phyloP scores from a whole-genome alignment of 345 rosid species.

The Ailanthus altissimus region DNA sequence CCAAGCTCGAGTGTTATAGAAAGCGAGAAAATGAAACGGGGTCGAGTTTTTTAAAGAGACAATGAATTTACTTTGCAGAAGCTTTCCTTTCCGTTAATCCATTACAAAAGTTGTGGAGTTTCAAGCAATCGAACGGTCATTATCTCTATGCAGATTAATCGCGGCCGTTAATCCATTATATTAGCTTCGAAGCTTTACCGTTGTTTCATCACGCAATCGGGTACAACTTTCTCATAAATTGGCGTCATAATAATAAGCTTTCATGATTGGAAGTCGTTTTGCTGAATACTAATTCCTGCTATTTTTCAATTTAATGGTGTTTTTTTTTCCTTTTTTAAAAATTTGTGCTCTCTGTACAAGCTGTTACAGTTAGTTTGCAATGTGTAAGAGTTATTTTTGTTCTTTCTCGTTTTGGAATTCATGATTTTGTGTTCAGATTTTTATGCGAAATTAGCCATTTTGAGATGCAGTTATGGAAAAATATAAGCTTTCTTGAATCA shows the following conservation, averaged over 20 bases:
- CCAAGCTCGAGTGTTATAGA: not conserved
- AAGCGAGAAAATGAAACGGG: too few species aligned
- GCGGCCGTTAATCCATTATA: not conserved
- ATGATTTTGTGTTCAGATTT: not conserved
- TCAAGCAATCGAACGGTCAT: not conserved
- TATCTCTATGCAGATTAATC: not conserved
- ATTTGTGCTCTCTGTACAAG: not conserved
- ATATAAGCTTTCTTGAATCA: not conserved
- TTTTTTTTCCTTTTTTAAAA: not conserved
- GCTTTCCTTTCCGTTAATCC: not conserved
- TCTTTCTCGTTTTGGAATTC: not conserved
- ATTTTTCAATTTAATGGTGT: not conserved
- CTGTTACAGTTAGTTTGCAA: not conserved
- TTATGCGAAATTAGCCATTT: not conserved
- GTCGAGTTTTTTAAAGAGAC: too few species aligned
- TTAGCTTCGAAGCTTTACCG: not conserved
- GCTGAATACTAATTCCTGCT: too few species aligned
- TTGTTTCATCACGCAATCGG: not conserved
- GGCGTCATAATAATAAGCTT: not conserved
- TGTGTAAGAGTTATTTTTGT: constrained; percentile 6
- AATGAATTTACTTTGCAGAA: not conserved
- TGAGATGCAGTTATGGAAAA: not conserved
- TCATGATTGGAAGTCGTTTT: too few species aligned
- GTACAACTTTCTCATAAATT: not conserved
- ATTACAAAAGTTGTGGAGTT: not conserved